Evolutionary conservation across 345 rosid species (phyloP), one percentile per base, ranked within the genome.

Genomic region (Corymbia maculata): DNA sequence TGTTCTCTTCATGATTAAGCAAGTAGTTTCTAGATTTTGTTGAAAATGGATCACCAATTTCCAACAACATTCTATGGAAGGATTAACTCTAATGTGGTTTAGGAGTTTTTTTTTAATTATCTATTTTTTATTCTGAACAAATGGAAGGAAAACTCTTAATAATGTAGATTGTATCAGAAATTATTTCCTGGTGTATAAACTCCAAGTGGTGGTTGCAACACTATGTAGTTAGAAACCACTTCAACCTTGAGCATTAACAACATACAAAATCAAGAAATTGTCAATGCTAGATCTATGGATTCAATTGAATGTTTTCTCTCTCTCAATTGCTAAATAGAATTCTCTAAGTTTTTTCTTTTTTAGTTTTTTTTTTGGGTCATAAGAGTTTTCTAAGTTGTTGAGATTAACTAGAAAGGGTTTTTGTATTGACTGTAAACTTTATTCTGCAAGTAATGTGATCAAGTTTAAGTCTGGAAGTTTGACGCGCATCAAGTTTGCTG

Each of bases 361-460:
- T 36, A 36, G 42, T 36, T 36, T 36, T 36, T 36, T 36, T 36
- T 36, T 36, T 36, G 42, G 42, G 42, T 36, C 42, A 36, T 2
- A 36, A 36, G 42, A 36, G 13, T 57, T 47, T 16, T 82, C 30
- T 82, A 84, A 30, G 52, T 24, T 47, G 36, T 70, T 80, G 45
- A 17, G 50, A 51, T 80, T 47, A 44, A 51, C 13, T 47, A 44
- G 86, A 53, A 44, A 52, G 51, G 57, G 14, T 57, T 53, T 88
- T 45, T 50, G 51, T 9, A 52, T 66, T 8, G 80, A 52, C 8
- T 85, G 42, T n/a, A 32, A 50, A 19, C 52, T 85, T 84, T 36
- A 10, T 59, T 80, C 79, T 84, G 89, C 96, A 97, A 99, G 98
- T 75, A 96, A 94, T 92, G 90, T 98, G 97, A 97, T 98, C 90